Evolutionary conservation across 495 filamentous ascomycete genomes (phyloP), one percentile per base, ranked within the genome.

Genomic region (Ascobolus immersus): DNA sequence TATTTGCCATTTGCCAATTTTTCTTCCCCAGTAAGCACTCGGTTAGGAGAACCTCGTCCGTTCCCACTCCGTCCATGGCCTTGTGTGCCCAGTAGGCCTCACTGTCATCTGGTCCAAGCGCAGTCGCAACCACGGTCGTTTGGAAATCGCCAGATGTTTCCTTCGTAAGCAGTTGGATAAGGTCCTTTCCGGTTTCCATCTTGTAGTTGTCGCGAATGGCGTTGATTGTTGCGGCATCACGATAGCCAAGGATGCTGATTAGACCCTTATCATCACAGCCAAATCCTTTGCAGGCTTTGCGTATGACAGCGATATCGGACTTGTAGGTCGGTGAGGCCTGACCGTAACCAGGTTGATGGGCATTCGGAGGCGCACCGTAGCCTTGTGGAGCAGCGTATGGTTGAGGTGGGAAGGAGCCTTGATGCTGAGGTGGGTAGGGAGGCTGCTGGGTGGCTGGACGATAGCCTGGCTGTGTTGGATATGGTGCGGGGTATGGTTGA

Each of bases 231-330:
- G 75, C 55, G 3, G 79, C 73, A 37, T 89, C 70, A 33, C 73
- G 65, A 18, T 50, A 58, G 0, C 68, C 55, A 14, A 94, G 56
- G 11, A 72, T 53, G 0, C 55, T 52, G 43, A 81, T 76, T 1
- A 92, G 57, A 0, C 64, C 51, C 32, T 65, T 67, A 50, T 91
- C 81, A 43, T 92, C 69, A 0, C 82, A 92, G 27, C 81, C 82
- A 37, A 86, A 72, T 5, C 82, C 79, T 56, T 89, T 89, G 75
- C 90, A 90, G 2, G 84, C 78, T 43, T 64, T 64, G 33, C 77
- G 61, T 15, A 90, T 58, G 6, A 52, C 59, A 31, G 79, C 64
- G 0, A 77, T 76, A 36, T 89, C 67, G 2, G 52, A 45, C 2
- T 53, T 58, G 31, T n/a, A n/a, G n/a, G n/a, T n/a, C n/a, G n/a